Conservation (phyloP, 2,329 filamentous ascomycete genomes). For the Didymella lethalis region DNA sequence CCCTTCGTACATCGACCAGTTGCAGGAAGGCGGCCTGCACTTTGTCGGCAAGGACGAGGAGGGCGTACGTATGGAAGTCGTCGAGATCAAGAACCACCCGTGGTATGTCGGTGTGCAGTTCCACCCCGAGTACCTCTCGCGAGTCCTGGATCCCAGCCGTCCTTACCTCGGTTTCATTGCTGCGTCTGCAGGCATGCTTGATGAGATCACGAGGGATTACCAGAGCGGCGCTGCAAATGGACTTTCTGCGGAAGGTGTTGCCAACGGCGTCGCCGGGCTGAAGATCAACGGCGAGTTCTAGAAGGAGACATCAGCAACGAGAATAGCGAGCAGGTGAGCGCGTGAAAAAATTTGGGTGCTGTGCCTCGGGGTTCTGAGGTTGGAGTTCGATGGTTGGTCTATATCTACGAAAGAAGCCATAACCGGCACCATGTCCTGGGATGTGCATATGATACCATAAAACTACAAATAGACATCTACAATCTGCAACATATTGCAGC, state of each 20-base stretch:
- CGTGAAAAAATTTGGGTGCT: background rate
- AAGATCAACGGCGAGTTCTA: conserved; percentile 34
- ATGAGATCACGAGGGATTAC: conserved; percentile 52
- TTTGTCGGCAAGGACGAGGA: conserved; percentile 83
- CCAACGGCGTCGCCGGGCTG: conserved; percentile 36
- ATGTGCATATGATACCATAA: conserved; percentile 25
- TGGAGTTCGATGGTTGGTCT: conserved; percentile 2
- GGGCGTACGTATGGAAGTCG: conserved; percentile 80
- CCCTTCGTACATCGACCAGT: conserved; percentile 73
- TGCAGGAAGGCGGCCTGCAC: conserved; percentile 73
- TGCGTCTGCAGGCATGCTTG: conserved; percentile 73
- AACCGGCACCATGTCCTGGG: background rate
- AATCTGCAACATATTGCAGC: background rate
- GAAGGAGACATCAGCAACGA: background rate
- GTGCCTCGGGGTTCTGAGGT: background rate
- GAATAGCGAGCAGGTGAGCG: background rate
- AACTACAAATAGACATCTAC: conserved; percentile 2
- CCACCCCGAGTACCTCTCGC: conserved; percentile 84
- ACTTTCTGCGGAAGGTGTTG: conserved; percentile 28
- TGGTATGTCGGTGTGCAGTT: conserved; percentile 89
- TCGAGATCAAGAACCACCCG: conserved; percentile 83
- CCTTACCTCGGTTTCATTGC: conserved; percentile 87
- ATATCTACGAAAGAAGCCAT: conserved; percentile 18
- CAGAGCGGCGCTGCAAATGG: conserved; percentile 27
- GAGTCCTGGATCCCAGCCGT: conserved; percentile 76